A percentile compares a stretch with the other conserved stretches of the same genome.
Evolutionary conservation across 2,329 filamentous ascomycete species (phyloP).

Genomic region (Zarea fungicola): DNA sequence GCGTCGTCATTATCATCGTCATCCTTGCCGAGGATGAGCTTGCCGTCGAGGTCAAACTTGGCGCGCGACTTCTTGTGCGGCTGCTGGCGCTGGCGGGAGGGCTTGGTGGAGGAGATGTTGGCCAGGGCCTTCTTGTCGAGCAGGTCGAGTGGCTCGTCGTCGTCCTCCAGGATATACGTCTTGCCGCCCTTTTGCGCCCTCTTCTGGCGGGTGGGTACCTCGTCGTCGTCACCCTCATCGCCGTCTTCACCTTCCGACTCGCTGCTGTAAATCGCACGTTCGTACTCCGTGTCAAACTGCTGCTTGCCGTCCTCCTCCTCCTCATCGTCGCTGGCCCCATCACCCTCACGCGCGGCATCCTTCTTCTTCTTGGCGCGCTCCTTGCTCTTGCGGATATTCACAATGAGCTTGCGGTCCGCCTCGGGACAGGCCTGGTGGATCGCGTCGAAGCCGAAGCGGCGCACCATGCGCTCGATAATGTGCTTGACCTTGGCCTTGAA

Average conservation of each 20-base stretch:
- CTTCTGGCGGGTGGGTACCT: constrained; percentile 36
- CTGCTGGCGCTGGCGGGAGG: constrained; percentile 53
- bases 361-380: constrained; percentile 89
- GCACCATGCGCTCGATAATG: constrained; percentile 89
- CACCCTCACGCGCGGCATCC: constrained; percentile 57
- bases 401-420: constrained; percentile 80
- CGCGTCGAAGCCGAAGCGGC: constrained; percentile 78
- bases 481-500: constrained; percentile 98
- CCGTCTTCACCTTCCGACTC: constrained; percentile 50
- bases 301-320: constrained; percentile 44
- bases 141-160: constrained; percentile 90
- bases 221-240: constrained; percentile 57
- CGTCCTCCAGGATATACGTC: constrained; percentile 88
- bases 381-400: constrained; percentile 92
- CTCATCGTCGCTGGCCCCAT: constrained; percentile 52
- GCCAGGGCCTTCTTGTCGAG: constrained; percentile 84
- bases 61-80: constrained; percentile 56
- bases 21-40: constrained; percentile 66
- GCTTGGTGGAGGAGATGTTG: constrained; percentile 89
- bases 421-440: constrained; percentile 80
- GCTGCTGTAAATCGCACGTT: constrained; percentile 89
- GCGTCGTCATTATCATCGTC: constrained; percentile 45
- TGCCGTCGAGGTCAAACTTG: constrained; percentile 70
- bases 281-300: constrained; percentile 87
- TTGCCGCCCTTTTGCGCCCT: constrained; percentile 57